Conservation (phyloP, 2,329 filamentous ascomycete genomes). For the Diaporthe longicolla region DNA sequence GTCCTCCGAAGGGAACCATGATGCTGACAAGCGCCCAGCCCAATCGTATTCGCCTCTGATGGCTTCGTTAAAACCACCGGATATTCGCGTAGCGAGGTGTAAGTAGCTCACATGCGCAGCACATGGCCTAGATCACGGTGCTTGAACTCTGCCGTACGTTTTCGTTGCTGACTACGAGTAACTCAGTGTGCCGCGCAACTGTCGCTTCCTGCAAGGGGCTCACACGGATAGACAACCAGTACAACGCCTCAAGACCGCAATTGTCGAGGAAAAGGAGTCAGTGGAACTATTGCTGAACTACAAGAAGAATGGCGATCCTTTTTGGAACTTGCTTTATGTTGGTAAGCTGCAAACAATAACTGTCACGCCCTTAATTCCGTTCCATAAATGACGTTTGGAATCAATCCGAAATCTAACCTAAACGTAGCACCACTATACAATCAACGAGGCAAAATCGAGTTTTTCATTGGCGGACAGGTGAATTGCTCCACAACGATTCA, state of each 20-base stretch:
- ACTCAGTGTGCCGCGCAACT: slow-evolving; percentile 57
- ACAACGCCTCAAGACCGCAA: slow-evolving; percentile 39
- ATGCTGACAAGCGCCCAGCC: slow-evolving; percentile 57
- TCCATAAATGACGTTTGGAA: not conserved
- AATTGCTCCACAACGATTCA: slow-evolving; percentile 69
- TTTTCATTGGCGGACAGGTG: slow-evolving; percentile 70
- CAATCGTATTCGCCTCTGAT: slow-evolving; percentile 65
- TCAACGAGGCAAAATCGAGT: slow-evolving; percentile 60
- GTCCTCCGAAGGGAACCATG: not conserved
- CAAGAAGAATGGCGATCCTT: slow-evolving; percentile 63
- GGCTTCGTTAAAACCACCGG: slow-evolving; percentile 64
- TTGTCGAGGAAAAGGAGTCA: slow-evolving; percentile 26
- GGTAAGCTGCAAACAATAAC: slow-evolving; percentile 52
- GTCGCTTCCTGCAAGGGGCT: slow-evolving; percentile 62
- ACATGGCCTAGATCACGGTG: no score
- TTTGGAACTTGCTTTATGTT: slow-evolving; percentile 70
- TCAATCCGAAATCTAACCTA: not conserved
- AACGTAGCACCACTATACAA: slow-evolving; percentile 61
- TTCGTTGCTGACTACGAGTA: not conserved
- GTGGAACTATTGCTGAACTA: slow-evolving; percentile 55
- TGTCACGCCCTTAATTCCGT: not conserved
- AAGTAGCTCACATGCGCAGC: not conserved
- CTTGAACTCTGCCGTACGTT: no score
- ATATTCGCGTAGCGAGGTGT: slow-evolving; percentile 60
- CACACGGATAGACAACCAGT: slow-evolving; percentile 57